Evolutionary conservation across 139 green algal species (phyloP).

Genomic region (Auxenochlorella protothecoides): DNA sequence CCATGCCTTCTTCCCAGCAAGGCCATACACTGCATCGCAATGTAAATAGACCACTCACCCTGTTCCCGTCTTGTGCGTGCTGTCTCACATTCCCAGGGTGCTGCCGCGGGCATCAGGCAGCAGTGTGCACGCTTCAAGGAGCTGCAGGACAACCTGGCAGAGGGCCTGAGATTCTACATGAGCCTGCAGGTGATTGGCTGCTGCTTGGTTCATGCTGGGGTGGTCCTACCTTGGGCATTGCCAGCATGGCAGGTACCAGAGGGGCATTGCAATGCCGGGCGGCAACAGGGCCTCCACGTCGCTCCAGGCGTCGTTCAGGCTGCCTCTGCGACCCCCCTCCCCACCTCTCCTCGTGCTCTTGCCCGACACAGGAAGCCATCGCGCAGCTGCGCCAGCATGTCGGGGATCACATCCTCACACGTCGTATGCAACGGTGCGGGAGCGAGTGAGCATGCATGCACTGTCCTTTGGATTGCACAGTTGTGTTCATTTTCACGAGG

Average conservation of each 20-base stretch:
- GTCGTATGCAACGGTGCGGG: constrained; percentile 34
- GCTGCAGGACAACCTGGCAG: constrained; percentile 60
- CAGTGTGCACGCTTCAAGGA: constrained; percentile 47
- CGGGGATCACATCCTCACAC: constrained; percentile 62
- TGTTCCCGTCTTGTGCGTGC: too few species aligned
- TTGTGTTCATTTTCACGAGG: too few species aligned
- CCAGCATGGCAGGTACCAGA: neutral
- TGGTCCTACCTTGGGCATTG: neutral
- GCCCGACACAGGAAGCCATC: constrained; percentile 44
- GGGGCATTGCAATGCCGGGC: neutral
- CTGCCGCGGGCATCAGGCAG: constrained; percentile 26
- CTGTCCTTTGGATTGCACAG: too few species aligned
- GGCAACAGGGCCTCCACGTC: neutral
- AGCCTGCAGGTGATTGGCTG: constrained; percentile 45
- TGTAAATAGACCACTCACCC: too few species aligned
- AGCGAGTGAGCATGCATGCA: too few species aligned
- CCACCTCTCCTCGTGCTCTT: neutral
- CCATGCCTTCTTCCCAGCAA: too few species aligned
- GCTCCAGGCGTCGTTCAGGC: constrained; percentile 2
- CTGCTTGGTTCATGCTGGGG: too few species aligned
- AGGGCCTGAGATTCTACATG: constrained; percentile 81
- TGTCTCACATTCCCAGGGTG: constrained; percentile 6
- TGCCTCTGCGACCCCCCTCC: neutral
- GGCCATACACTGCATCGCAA: too few species aligned
- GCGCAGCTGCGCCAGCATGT: constrained; percentile 61